Conservation (phyloP, 495 filamentous ascomycete genomes). For the Penicillium argentinense region DNA sequence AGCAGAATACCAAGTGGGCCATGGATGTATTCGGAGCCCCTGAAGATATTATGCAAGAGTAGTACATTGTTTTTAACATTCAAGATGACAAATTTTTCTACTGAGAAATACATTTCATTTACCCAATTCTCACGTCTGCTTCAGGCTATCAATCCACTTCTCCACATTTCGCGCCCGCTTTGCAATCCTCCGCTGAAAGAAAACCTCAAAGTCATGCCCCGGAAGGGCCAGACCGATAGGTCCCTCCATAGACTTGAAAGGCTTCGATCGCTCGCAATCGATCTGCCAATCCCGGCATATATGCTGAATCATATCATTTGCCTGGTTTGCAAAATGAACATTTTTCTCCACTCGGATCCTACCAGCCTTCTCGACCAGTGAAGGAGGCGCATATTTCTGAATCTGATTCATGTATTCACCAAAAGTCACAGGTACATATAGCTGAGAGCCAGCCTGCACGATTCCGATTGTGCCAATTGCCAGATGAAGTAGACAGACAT, state of each 20-base stretch:
- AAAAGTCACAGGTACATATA: too few species aligned
- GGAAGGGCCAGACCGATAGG: not conserved
- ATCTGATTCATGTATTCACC: too few species aligned
- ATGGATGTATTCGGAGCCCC: constrained; percentile 7
- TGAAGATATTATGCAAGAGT: too few species aligned
- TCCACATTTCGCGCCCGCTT: not conserved
- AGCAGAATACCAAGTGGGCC: constrained; percentile 8
- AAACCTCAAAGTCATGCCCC: not conserved
- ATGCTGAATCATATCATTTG: not conserved
- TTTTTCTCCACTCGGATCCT: not conserved
- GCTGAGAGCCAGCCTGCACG: not conserved
- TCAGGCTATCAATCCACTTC: not conserved
- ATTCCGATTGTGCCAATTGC: not conserved
- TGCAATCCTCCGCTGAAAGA: not conserved
- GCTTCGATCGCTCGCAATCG: not conserved
- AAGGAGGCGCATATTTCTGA: too few species aligned
- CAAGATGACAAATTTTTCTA: too few species aligned
- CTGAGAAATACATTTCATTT: too few species aligned
- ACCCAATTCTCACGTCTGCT: too few species aligned
- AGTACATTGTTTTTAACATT: too few species aligned
- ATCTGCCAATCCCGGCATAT: not conserved
- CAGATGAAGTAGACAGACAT: constrained; percentile 5
- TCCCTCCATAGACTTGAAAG: not conserved
- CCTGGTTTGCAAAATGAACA: not conserved
- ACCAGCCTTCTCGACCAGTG: too few species aligned